Evolutionary conservation across 2,329 filamentous ascomycete species (phyloP), one percentile per base, ranked within the genome.

Genomic region (Fonsecaea erecta): DNA sequence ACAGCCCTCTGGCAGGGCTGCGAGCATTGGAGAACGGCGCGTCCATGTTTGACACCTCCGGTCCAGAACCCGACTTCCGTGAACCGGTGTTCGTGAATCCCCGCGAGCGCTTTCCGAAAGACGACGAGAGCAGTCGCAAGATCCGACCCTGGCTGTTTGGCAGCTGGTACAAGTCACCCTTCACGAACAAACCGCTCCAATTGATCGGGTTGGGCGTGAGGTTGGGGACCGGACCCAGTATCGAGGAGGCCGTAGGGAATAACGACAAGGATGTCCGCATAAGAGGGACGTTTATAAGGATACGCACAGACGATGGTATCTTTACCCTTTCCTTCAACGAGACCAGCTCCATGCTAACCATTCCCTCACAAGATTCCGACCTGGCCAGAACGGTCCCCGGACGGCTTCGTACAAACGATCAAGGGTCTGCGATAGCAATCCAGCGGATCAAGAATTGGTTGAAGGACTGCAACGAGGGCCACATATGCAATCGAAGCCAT

Each of bases 151-250:
- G 18, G 18, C 18, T 48, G 3, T 48, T 48, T 24, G 43, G 43
- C 18, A 48, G 43, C 43, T 48, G 43, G 43, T 48, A 48, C 43
- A 48, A 24, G 21, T 48, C 43, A 8, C 43, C 43, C 43, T 48
- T 48, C 43, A 48, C 8, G 9, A 18, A 24, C 21, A 21, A 3
- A 48, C 43, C 18, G 18, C 43, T 48, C 12, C 43, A 48, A 8
- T 48, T 48, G 43, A 48, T 48, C 9, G 43, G 43, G 3, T 9
- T 48, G 8, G 43, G 43, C 21, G 43, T 48, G 11, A 24, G 43
- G 43, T 18, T 48, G 7, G 43, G 43, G 1, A 48, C 18, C 4
- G 43, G 43, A 24, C 43, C 43, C 21, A 48, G 43, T 24, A 9
- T 24, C 6, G 43, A 48, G 14, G 18, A 9, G 3, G 43, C 43